A percentile compares a stretch with the other conserved stretches of the same genome.
phyloP scores from a whole-genome alignment of 495 filamentous ascomycete species.

The Penicillium psychrofluorescens region DNA sequence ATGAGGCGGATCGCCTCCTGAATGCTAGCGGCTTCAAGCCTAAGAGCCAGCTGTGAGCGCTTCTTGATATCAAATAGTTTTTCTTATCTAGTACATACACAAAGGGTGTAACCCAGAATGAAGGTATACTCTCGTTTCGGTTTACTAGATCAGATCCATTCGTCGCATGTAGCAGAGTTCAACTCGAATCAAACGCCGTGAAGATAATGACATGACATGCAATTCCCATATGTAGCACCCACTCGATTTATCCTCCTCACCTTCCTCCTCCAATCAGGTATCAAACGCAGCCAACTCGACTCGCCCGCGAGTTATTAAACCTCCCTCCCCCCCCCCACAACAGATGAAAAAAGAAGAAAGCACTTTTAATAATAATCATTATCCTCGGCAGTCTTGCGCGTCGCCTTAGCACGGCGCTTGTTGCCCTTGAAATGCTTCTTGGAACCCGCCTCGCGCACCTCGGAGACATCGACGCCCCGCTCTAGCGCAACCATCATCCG shows the following conservation, averaged over 20 bases:
- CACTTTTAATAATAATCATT: slow-evolving; percentile 34
- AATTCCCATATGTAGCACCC: slow-evolving; percentile 12
- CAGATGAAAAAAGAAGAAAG: too few species aligned
- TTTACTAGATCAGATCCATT: not conserved
- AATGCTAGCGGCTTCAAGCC: slow-evolving; percentile 48
- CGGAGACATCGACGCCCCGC: slow-evolving; percentile 74
- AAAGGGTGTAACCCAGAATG: slow-evolving; percentile 1
- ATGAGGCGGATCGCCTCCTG: slow-evolving; percentile 59
- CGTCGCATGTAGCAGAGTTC: not conserved
- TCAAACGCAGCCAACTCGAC: slow-evolving; percentile 5
- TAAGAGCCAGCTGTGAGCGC: slow-evolving; percentile 33
- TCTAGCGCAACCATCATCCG: slow-evolving; percentile 79
- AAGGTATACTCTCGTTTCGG: not conserved
- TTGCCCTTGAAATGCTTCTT: slow-evolving; percentile 97
- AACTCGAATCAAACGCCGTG: slow-evolving; percentile 6
- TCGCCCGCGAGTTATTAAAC: not conserved
- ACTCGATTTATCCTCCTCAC: slow-evolving; percentile 3
- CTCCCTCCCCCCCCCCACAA: not conserved
- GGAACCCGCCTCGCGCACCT: slow-evolving; percentile 56
- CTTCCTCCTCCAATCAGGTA: slow-evolving; percentile 3
- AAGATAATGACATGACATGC: slow-evolving; percentile 9
- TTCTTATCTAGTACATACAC: not conserved
- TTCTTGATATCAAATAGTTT: not conserved
- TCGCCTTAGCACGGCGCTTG: slow-evolving; percentile 58
- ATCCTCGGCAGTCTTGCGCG: slow-evolving; percentile 31